Base-by-base conservation (phyloP, 805 yeast genomes). In the Tetrapisispora nanseiensis region DNA sequence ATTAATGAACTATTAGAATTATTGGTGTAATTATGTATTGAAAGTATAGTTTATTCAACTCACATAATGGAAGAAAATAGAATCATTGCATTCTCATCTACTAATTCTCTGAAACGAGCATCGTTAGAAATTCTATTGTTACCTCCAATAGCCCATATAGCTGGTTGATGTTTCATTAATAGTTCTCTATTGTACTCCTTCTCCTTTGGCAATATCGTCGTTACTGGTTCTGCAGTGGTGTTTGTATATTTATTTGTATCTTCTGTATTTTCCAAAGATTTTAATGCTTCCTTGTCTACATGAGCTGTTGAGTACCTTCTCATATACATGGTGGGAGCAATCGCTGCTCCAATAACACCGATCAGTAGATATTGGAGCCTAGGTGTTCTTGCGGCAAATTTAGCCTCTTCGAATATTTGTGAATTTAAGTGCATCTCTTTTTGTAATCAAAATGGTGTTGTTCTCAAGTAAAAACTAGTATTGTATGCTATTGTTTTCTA, bases 311-410 rank as follows among this genome's bases (percentile, higher is more conserved):
- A 19, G 18, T 33, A 39, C 12, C 37, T 21, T 20, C 38, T 36
- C 32, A 36, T 27, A 29, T 56, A 56, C 40, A 57, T 44, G 3
- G 60, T 50, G 4, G 63, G 63, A 4, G 57, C 52, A 26, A 53
- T 46, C 3, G 61, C 59, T 23, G 57, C 61, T 32, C 61, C 51
- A 2, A 51, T 48, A 12, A 52, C 33, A 8, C 60, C 63, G 24
- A 56, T 32, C 47, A 56, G 44, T 32, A 57, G 32, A 33, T 51
- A 51, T 28, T 46, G 51, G 46, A 56, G 50, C 19, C 52, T 49
- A 0, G 62, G 62, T 27, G 39, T 42, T 30, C 52, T 46, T 4
- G 59, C 60, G 15, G 50, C 47, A 28, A 44, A 23, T 40, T 55
- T 59, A 3, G 61, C 62, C 37, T 59, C 62, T 28, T 52, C 32